phyloP scores from a whole-genome alignment of 495 filamentous ascomycete genomes.

The Umbilicaria muhlenbergii region DNA sequence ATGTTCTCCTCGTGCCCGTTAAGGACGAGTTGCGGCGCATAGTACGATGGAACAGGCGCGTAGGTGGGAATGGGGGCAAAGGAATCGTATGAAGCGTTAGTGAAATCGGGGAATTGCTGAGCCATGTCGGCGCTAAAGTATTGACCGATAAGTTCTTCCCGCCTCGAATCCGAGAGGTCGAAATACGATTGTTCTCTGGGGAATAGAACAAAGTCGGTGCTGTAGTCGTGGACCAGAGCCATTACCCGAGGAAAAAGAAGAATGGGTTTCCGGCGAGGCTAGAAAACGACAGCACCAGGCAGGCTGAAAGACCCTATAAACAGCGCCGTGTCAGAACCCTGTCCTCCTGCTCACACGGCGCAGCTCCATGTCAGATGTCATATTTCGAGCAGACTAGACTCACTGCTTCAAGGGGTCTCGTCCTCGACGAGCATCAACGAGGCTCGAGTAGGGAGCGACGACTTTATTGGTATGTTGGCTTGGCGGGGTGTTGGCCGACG shows the following conservation, averaged over 20 bases:
- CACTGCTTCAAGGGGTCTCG: too few species aligned
- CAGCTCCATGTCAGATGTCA: too few species aligned
- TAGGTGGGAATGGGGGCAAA: background rate
- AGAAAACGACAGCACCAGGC: too few species aligned
- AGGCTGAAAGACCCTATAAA: too few species aligned
- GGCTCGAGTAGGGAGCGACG: too few species aligned
- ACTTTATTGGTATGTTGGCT: too few species aligned
- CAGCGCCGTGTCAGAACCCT: too few species aligned
- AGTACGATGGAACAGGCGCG: conserved; percentile 1
- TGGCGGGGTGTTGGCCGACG: too few species aligned
- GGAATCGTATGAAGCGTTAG: conserved; percentile 4
- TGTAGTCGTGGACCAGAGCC: conserved; percentile 10
- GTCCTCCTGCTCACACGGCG: too few species aligned
- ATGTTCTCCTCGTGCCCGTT: conserved; percentile 4
- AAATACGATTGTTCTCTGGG: conserved; percentile 8
- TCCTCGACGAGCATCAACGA: too few species aligned
- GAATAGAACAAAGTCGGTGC: conserved; percentile 13
- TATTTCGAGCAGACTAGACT: too few species aligned
- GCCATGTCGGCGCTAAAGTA: conserved; percentile 5
- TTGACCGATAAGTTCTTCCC: conserved; percentile 1
- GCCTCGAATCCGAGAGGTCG: background rate
- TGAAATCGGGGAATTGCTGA: conserved; percentile 1
- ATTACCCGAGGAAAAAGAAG: conserved; percentile 1
- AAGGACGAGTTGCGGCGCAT: conserved; percentile 1
- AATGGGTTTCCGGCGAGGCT: too few species aligned